Evolutionary conservation across 192 early-diverging fungal species (phyloP), one percentile per base, ranked within the genome.

Genomic region (Umbelopsis sp.): DNA sequence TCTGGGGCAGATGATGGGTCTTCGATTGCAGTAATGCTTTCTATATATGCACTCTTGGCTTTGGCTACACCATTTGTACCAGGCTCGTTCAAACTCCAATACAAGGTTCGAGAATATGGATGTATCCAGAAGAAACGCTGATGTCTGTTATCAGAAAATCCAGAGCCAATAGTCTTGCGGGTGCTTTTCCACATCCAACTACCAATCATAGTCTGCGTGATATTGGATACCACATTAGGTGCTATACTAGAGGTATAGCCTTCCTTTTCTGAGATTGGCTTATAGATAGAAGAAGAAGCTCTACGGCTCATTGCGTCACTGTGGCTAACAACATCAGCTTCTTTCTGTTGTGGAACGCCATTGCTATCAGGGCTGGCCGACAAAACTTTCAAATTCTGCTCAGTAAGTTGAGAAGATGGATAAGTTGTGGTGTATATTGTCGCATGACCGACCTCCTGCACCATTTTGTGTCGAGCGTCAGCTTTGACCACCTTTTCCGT

Each of bases 161-260:
- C 81, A 33, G 69, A 72, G 0, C 79, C 80, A 45, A 85, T 80
- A 48, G 67, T 78, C 41, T 83, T 77, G 7, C 88, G 80, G 22
- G 91, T 92, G 67, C 87, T 91, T 77, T 93, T 93, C 81, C 79
- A 85, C 76, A 93, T 78, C 70, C 82, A 90, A 35, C 88, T 85
- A 7, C 92, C 92, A 30, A 93, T 89, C 92, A 93, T 93, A 15
- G 90, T 90, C 49, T 89, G 90, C 9, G 92, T 90, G 49, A 93
- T 89, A 18, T 86, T 71, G 46, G 87, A 85, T 22, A 90, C 84
- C 64, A 90, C 86, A 44, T 84, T 84, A 18, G 55, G 55, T 16
- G 55, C 55, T 16, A 61, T 61, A 30, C 27, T 61, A 15, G 55
- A 61, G 6, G 55, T 18, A 61, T 61, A 61, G 7, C 55, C 55